Percentiles rank a stretch among this genome's conserved stretches.
Evolutionary conservation across 2,329 filamentous ascomycete genomes (phyloP).

Genomic region (Sphaerulina populicola): DNA sequence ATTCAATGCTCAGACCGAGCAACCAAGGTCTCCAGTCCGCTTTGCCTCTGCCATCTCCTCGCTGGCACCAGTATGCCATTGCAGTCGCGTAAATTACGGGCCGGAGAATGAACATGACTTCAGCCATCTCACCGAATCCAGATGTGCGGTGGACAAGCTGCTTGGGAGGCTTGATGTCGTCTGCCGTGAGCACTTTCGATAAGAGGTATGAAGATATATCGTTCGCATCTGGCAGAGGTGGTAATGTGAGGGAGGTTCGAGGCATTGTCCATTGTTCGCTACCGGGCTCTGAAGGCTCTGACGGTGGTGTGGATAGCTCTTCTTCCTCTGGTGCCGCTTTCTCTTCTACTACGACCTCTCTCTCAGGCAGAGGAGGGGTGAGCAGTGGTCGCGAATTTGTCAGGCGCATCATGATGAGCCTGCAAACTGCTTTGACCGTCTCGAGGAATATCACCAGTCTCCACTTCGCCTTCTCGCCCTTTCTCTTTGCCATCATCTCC

Average conservation of each 20-base stretch:
- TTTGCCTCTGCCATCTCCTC: constrained; percentile 59
- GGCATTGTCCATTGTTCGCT: constrained; percentile 72
- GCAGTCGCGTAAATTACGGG: constrained; percentile 80
- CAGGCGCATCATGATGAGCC: constrained; percentile 68
- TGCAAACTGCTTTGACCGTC: constrained; percentile 74
- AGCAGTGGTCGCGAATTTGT: constrained; percentile 77
- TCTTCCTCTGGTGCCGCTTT: constrained; percentile 27
- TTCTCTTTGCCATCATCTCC: constrained; percentile 90
- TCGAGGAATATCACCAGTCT: constrained; percentile 78
- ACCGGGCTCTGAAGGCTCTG: constrained; percentile 35
- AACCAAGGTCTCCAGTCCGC: constrained; percentile 89
- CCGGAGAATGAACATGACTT: constrained; percentile 83
- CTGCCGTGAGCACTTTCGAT: constrained; percentile 81
- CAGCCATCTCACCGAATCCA: constrained; percentile 72
- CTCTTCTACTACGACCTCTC: constrained; percentile 59
- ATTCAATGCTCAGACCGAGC: constrained; percentile 74
- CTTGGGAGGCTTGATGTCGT: constrained; percentile 90
- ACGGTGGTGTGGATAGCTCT: constrained; percentile 41
- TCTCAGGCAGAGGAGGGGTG: constrained; percentile 74
- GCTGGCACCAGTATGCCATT: constrained; percentile 55
- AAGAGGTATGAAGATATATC: constrained; percentile 84
- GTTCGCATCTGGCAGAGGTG: constrained; percentile 67
- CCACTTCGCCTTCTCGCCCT: constrained; percentile 75
- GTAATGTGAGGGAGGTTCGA: constrained; percentile 78
- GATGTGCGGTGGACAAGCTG: constrained; percentile 69